Evolutionary conservation across 768 basidiomycete species (phyloP).

Genomic region (Russula compacta): DNA sequence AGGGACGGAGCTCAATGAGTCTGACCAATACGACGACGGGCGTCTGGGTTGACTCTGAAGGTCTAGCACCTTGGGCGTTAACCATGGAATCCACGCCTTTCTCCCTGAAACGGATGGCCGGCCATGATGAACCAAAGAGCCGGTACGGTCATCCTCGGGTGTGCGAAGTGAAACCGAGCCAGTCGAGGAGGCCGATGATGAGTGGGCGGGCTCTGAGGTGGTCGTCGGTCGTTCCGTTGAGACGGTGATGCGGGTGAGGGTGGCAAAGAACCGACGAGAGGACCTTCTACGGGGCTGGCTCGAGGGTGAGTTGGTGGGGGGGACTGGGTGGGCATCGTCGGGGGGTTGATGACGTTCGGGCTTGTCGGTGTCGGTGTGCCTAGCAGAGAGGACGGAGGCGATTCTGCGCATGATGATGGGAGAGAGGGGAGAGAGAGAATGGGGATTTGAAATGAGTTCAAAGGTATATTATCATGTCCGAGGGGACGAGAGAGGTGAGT

Average conservation of each 20-base stretch:
- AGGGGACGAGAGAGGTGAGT: neutral
- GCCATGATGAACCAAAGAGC: conserved; percentile 26
- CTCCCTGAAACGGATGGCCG: conserved; percentile 21
- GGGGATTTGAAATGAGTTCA: neutral
- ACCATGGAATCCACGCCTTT: conserved; percentile 51
- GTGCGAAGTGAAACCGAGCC: conserved; percentile 43
- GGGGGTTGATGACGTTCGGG: conserved; percentile 19
- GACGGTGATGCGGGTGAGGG: conserved; percentile 24
- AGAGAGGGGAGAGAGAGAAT: neutral
- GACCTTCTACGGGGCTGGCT: conserved; percentile 3
- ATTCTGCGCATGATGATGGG: conserved; percentile 48
- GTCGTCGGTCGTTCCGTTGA: conserved; percentile 23
- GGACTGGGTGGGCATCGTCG: conserved; percentile 27
- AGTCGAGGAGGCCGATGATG: conserved; percentile 49
- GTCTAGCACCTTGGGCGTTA: conserved; percentile 30
- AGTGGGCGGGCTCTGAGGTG: conserved; percentile 34
- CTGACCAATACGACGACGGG: neutral
- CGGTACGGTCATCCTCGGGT: conserved; percentile 41
- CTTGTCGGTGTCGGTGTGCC: conserved; percentile 34
- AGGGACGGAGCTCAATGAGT: neutral
- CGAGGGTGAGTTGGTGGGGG: neutral
- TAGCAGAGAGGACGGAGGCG: conserved; percentile 40
- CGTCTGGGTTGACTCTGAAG: neutral
- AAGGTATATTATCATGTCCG: neutral
- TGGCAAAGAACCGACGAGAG: conserved; percentile 10